phyloP scores from a whole-genome alignment of 2,329 filamentous ascomycete genomes.

The Thielaviopsis punctulata region DNA sequence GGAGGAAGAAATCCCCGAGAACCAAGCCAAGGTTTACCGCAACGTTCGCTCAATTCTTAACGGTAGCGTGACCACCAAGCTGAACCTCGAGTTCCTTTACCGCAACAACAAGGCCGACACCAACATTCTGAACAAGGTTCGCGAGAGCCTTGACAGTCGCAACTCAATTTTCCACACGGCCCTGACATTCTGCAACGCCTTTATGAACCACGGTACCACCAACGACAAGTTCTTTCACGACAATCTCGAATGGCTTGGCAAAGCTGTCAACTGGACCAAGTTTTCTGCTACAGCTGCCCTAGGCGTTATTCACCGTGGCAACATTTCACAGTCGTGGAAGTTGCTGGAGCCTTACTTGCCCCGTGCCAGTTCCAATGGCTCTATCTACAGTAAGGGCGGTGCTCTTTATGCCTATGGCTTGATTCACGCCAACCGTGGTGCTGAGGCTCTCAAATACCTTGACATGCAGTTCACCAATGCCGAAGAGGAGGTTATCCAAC shows the following conservation, averaged over 20 bases:
- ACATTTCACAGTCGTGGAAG: slow-evolving; percentile 82
- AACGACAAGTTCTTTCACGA: slow-evolving; percentile 98
- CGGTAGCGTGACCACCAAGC: slow-evolving; percentile 80
- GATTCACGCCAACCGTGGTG: slow-evolving; percentile 94
- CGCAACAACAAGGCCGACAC: slow-evolving; percentile 87
- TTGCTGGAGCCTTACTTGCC: slow-evolving; percentile 89
- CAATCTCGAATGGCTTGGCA: slow-evolving; percentile 93
- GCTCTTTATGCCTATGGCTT: slow-evolving; percentile 89
- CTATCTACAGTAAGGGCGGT: slow-evolving; percentile 88
- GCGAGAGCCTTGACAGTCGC: slow-evolving; percentile 83
- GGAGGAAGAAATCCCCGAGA: slow-evolving; percentile 35
- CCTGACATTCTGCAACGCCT: slow-evolving; percentile 92
- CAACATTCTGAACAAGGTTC: slow-evolving; percentile 85
- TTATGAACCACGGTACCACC: slow-evolving; percentile 97
- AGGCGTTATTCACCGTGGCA: slow-evolving; percentile 91
- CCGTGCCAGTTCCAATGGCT: slow-evolving; percentile 58
- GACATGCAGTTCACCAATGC: slow-evolving; percentile 57
- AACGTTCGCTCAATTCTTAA: slow-evolving; percentile 56
- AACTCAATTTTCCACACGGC: slow-evolving; percentile 98
- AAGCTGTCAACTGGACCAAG: slow-evolving; percentile 98
- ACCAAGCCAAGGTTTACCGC: slow-evolving; percentile 38
- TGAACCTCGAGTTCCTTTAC: slow-evolving; percentile 93
- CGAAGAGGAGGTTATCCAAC: slow-evolving; percentile 85
- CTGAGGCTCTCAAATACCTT: slow-evolving; percentile 69
- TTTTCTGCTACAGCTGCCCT: slow-evolving; percentile 94